These are phyloP conservation scores for Phytophthora tentaculata DNA, from an alignment of 352 stramenopile genomes.

Conservation along the genomic window DNA sequence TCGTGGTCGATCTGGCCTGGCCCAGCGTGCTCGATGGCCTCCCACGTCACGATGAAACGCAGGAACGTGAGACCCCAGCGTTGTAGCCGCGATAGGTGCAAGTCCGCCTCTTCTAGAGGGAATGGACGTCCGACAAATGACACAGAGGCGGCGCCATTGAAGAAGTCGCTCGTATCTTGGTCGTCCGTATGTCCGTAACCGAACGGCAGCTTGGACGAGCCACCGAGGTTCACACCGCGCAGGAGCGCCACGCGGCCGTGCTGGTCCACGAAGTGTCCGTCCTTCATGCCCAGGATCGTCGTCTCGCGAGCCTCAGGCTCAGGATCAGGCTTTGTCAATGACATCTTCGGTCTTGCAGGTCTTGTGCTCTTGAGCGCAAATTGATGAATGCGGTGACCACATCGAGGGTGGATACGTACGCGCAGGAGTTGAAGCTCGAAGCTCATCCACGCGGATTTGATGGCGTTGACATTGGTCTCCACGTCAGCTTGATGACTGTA, in stretches of 20 bases:
- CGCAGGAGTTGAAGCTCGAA: constrained; percentile 22
- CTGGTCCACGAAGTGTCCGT: constrained; percentile 57
- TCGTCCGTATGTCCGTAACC: constrained; percentile 39
- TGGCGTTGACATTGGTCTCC: not conserved
- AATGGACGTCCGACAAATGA: constrained; percentile 80
- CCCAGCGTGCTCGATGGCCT: constrained; percentile 87
- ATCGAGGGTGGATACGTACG: constrained; percentile 6
- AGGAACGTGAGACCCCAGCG: constrained; percentile 34
- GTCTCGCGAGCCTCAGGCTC: constrained; percentile 21
- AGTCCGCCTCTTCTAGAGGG: constrained; percentile 65
- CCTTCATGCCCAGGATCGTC: constrained; percentile 50
- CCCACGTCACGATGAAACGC: constrained; percentile 60
- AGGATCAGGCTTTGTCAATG: constrained; percentile 4
- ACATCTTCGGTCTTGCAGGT: constrained; percentile 22
- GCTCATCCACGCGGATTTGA: not conserved
- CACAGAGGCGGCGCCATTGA: constrained; percentile 40
- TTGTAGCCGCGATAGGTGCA: constrained; percentile 58
- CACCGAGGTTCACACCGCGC: constrained; percentile 68
- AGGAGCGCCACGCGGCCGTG: constrained; percentile 55
- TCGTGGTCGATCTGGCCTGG: constrained; percentile 82
- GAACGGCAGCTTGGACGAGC: constrained; percentile 66
- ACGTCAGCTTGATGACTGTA: not conserved
- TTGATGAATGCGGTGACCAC: constrained; percentile 21
- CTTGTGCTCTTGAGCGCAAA: constrained; percentile 21
- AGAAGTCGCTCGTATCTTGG: constrained; percentile 44